Percentiles rank a stretch among this genome's conserved stretches.
Evolutionary conservation across 2,329 filamentous ascomycete species (phyloP).

Genomic region (Penicillium occitanis): DNA sequence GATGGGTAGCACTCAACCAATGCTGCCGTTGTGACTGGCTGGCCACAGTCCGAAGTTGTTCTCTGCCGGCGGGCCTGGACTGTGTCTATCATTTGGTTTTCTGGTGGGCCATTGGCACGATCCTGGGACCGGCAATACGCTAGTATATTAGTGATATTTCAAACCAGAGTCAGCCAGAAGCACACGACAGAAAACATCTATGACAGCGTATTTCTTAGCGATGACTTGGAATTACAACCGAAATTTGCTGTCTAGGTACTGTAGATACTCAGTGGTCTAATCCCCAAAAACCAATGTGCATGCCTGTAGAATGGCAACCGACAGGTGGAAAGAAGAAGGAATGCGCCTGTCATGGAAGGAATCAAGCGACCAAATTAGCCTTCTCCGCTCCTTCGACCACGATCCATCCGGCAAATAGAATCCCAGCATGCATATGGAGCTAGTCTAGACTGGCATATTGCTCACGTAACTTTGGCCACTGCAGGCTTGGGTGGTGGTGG

Average conservation of each 20-base stretch:
- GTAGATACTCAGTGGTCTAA: not conserved
- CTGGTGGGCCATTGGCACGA: slow-evolving; percentile 1
- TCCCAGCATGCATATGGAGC: not conserved
- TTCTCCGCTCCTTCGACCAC: slow-evolving; percentile 7
- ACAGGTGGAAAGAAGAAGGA: slow-evolving; percentile 1
- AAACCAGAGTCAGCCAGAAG: not conserved
- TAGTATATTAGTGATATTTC: slow-evolving; percentile 1
- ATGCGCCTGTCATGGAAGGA: slow-evolving; percentile 2
- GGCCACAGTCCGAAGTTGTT: not conserved
- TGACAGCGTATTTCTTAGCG: not conserved
- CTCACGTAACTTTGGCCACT: slow-evolving; percentile 13
- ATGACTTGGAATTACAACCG: not conserved
- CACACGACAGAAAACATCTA: slow-evolving; percentile 3
- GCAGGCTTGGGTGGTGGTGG: not conserved
- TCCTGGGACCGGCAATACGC: not conserved
- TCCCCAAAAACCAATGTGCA: not conserved
- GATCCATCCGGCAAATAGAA: not conserved
- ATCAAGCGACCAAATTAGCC: slow-evolving; percentile 1
- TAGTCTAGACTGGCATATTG: slow-evolving; percentile 8
- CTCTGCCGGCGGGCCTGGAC: slow-evolving; percentile 5
- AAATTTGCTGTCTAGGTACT: not conserved
- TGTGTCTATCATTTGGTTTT: slow-evolving; percentile 3
- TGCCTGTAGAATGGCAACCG: not conserved
- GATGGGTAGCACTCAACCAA: slow-evolving; percentile 8
- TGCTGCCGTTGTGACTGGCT: slow-evolving; percentile 3